Percentiles rank a stretch among this genome's conserved stretches.
Conservation (phyloP, 148 eudicot genomes). For the Chenopodium berlandieri region DNA sequence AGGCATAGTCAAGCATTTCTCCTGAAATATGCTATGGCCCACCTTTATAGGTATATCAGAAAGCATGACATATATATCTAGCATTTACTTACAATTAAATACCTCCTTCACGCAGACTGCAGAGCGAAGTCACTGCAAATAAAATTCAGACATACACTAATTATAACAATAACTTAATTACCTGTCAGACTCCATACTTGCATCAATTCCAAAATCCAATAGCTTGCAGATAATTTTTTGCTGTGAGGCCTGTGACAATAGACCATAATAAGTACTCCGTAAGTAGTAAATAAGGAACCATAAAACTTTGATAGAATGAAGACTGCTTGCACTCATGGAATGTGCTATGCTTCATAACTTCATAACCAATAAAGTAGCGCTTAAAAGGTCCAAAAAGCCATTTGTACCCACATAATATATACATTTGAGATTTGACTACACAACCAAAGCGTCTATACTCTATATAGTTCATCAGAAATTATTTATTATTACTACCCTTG, state of each 20-base stretch:
- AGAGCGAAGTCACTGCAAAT: background rate
- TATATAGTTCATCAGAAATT: background rate
- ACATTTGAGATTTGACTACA: no score
- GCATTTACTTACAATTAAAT: background rate
- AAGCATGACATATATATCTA: background rate
- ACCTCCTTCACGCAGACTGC: background rate
- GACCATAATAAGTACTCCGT: background rate
- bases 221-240: background rate
- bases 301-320: background rate
- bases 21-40: background rate
- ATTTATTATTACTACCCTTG: background rate
- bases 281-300: background rate
- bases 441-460: background rate
- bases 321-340: background rate
- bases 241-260: constrained; percentile 10
- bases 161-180: background rate
- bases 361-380: background rate
- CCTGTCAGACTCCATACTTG: constrained; percentile 53
- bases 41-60: background rate
- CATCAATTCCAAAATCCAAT: constrained; percentile 8
- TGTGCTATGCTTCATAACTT: background rate
- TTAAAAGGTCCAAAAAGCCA: background rate
- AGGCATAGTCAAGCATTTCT: background rate
- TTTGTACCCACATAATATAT: background rate
- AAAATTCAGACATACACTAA: background rate